Percentiles rank a stretch among this genome's conserved stretches.
Conservation (phyloP, 2,329 filamentous ascomycete genomes). For the Neospermospora avenae region DNA sequence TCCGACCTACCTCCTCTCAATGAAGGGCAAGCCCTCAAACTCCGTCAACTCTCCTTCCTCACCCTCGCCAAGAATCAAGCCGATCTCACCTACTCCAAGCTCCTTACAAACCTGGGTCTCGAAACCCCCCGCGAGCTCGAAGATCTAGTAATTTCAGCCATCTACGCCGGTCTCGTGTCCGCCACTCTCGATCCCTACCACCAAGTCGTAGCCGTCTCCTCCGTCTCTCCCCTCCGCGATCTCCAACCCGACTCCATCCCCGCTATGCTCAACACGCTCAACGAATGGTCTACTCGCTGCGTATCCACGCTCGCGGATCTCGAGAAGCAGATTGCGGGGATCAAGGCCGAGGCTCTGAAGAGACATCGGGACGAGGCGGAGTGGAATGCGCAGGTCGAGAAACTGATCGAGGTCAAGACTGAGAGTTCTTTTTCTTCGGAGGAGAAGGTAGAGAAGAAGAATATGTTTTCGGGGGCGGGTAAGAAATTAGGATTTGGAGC, state of each 20-base stretch:
- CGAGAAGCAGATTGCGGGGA: slow-evolving; percentile 67
- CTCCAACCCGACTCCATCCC: slow-evolving; percentile 71
- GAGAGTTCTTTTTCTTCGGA: slow-evolving; percentile 29
- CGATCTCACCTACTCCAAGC: slow-evolving; percentile 69
- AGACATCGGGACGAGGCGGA: slow-evolving; percentile 43
- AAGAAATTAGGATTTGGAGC: slow-evolving; percentile 23
- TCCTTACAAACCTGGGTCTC: slow-evolving; percentile 67
- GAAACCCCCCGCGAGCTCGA: slow-evolving; percentile 69
- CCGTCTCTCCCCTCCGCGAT: slow-evolving; percentile 83
- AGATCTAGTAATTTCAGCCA: slow-evolving; percentile 78
- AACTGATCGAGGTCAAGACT: slow-evolving; percentile 41
- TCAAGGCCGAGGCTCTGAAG: slow-evolving; percentile 56
- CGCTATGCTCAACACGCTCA: slow-evolving; percentile 63
- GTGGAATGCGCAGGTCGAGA: slow-evolving; percentile 31
- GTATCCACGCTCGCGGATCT: slow-evolving; percentile 68
- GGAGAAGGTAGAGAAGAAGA: slow-evolving; percentile 42
- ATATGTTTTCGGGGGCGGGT: slow-evolving; percentile 45
- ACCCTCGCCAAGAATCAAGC: slow-evolving; percentile 67
- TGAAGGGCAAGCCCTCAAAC: slow-evolving; percentile 73
- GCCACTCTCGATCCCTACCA: slow-evolving; percentile 80
- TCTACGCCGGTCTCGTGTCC: slow-evolving; percentile 79
- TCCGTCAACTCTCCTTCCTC: slow-evolving; percentile 86
- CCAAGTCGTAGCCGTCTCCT: slow-evolving; percentile 71
- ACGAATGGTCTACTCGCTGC: slow-evolving; percentile 77
- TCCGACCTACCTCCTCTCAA: slow-evolving; percentile 65